Evolutionary conservation across 1,139 yeast species (phyloP), one percentile per base, ranked within the genome.

Genomic region (Citeromyces hawaiiensis): DNA sequence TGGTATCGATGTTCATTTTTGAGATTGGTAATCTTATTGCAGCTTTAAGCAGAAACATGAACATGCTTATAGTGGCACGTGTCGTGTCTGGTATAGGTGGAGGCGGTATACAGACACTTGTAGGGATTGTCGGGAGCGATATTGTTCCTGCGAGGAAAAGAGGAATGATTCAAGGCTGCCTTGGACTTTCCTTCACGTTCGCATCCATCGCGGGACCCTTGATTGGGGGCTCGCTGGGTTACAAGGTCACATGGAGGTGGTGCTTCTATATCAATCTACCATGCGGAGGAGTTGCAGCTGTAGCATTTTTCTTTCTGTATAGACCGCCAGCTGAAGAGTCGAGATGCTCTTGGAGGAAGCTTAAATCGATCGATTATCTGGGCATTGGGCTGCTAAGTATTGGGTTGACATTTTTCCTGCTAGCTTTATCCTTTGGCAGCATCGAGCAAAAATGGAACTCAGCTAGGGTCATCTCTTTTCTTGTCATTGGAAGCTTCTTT

Each of bases 21-120:
- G 77, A 72, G 47, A 50, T 71, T 4, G 88, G 88, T 0, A 76
- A 85, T 6, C 59, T 80, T 36, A 58, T 80, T 4, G 65, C 77
- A 37, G 91, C 79, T 0, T 52, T 78, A 6, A 64, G 87, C 0
- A 63, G 55, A 15, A 63, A 66, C 35, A 76, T 82, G 74, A 61
- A 67, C 45, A 67, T 70, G 66, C 58, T 82, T 40, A 76, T 81
- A 45, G 83, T 75, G 1, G 86, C 85, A 6, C 64, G 91, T 47
- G 78, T 75, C 8, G 59, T 81, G 33, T 76, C 79, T 40, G 91
- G 91, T 41, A 52, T 76, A 39, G 91, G 88, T 13, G 87, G 81
- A 9, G 83, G 83, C 35, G 83, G 83, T 6, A 64, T 78, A 36
- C 77, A 72, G 46, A 65, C 78, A 3, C 60, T 79, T 64, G 72